Percentiles rank a stretch among this genome's conserved stretches.
These are phyloP conservation scores for Trichoderma koningii DNA, from an alignment of 2,329 filamentous ascomycete species.

Conservation along the genomic window DNA sequence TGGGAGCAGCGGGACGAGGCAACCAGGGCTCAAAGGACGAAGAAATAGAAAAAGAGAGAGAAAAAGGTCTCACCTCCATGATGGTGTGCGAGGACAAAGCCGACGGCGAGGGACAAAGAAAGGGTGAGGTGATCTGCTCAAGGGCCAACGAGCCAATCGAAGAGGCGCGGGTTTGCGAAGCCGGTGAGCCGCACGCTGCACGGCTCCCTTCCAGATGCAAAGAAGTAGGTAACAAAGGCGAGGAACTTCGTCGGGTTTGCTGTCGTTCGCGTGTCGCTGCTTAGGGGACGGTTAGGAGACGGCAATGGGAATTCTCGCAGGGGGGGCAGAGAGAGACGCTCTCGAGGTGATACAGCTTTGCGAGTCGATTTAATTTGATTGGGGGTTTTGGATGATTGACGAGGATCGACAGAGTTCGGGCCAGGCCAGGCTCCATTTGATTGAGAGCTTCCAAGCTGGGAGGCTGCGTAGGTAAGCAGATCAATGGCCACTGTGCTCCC, in stretches of 20 bases:
- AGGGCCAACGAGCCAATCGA: slow-evolving; percentile 21
- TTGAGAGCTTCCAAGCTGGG: background rate
- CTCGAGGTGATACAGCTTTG: slow-evolving; percentile 10
- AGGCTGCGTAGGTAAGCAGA: slow-evolving; percentile 23
- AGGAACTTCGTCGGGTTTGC: background rate
- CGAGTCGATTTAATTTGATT: background rate
- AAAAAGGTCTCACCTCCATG: slow-evolving; percentile 20
- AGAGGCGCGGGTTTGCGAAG: background rate
- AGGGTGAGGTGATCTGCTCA: background rate
- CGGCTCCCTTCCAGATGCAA: background rate
- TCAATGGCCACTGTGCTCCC: background rate
- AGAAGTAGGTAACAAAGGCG: background rate
- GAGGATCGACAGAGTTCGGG: slow-evolving; percentile 14
- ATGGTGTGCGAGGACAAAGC: background rate
- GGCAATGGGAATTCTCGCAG: slow-evolving; percentile 9
- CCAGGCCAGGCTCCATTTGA: background rate
- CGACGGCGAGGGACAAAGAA: no score
- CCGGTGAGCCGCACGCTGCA: slow-evolving; percentile 8
- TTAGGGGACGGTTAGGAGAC: background rate
- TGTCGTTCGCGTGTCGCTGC: slow-evolving; percentile 18
- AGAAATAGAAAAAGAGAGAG: background rate
- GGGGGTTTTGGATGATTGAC: slow-evolving; percentile 13
- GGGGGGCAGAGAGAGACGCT: background rate
- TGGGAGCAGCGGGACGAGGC: background rate
- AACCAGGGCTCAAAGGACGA: background rate